phyloP scores from a whole-genome alignment of 2,329 filamentous ascomycete species.

The Neonectria neomacrospora region DNA sequence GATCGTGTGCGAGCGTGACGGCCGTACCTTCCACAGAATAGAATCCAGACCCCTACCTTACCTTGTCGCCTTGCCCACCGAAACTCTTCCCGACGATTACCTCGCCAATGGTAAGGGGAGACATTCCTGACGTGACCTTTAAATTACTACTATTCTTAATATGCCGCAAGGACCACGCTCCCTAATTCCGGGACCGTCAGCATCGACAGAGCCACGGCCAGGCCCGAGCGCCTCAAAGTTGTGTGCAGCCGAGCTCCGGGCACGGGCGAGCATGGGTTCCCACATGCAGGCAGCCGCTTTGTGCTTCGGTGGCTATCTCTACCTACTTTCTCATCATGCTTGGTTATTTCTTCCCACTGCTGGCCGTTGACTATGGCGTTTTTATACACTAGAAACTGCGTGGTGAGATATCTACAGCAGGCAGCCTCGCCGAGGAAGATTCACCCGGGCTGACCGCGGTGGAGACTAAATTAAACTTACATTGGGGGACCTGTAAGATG shows the following conservation, averaged over 20 bases:
- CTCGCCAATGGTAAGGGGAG: neutral
- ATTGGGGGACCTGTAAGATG: neutral
- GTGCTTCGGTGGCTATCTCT: neutral
- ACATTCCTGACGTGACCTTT: neutral
- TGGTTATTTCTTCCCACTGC: neutral
- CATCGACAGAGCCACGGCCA: constrained; percentile 4
- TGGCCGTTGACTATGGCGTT: neutral
- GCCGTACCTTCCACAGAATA: neutral
- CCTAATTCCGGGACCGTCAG: constrained; percentile 1
- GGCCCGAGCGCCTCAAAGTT: constrained; percentile 10
- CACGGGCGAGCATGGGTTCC: neutral
- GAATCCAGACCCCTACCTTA: too few species aligned
- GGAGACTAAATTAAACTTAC: neutral
- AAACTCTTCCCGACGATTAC: too few species aligned
- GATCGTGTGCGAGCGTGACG: neutral
- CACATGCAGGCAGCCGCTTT: neutral
- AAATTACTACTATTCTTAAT: neutral
- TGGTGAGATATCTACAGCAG: neutral
- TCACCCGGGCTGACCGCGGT: neutral
- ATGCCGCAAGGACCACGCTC: neutral
- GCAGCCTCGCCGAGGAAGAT: neutral
- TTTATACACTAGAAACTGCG: neutral
- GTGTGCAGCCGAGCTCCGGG: neutral
- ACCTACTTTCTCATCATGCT: neutral
- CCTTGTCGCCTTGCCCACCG: too few species aligned